phyloP scores from a whole-genome alignment of 257 asterid genomes.

The Avicennia marina region DNA sequence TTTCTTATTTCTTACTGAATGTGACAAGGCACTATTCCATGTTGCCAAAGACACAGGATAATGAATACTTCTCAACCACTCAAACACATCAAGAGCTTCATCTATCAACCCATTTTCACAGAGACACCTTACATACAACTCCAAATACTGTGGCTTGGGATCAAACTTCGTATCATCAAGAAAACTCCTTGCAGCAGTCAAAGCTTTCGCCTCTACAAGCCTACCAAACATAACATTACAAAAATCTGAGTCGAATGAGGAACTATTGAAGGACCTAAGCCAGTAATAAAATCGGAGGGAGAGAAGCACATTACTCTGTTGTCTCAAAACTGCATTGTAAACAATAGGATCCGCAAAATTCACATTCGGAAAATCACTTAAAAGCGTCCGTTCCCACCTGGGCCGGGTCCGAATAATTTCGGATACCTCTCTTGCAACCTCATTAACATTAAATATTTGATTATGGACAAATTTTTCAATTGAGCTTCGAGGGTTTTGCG shows the following conservation, averaged over 20 bases:
- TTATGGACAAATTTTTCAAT: constrained; percentile 25
- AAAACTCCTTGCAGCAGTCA: constrained; percentile 39
- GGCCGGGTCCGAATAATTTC: constrained; percentile 40
- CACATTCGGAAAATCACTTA: constrained; percentile 47
- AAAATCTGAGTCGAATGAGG: constrained; percentile 26
- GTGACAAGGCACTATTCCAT: constrained; percentile 53
- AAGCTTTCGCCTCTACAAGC: constrained; percentile 61
- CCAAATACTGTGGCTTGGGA: constrained; percentile 47
- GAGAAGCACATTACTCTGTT: constrained; percentile 36
- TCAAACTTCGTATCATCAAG: constrained; percentile 37
- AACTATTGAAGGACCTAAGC: constrained; percentile 47
- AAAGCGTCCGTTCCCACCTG: constrained; percentile 61
- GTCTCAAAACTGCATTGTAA: constrained; percentile 53
- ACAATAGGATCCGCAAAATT: constrained; percentile 52
- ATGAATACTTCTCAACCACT: constrained; percentile 30
- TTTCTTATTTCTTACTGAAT: constrained; percentile 32
- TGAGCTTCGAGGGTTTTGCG: constrained; percentile 19
- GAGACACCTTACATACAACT: constrained; percentile 43
- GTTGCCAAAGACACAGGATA: constrained; percentile 33
- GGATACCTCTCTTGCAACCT: constrained; percentile 52
- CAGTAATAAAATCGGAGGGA: constrained; percentile 51
- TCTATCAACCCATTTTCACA: constrained; percentile 47
- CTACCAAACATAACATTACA: constrained; percentile 42
- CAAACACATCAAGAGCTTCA: constrained; percentile 37
- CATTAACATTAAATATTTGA: constrained; percentile 20